Conservation (phyloP, 352 stramenopile genomes). For the Peronospora farinosa region DNA sequence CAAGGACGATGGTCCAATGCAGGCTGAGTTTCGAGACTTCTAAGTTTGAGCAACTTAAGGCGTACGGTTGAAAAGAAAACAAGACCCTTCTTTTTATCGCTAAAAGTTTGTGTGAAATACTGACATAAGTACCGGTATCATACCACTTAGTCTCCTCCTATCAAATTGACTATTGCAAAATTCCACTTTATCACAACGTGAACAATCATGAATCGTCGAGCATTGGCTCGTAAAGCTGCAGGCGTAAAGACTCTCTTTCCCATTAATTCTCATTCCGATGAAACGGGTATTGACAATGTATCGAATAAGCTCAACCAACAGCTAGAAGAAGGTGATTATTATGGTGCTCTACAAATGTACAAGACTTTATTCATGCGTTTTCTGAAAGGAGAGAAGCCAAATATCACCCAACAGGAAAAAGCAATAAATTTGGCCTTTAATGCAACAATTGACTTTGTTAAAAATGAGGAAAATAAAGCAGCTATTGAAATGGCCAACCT, state of each 20-base stretch:
- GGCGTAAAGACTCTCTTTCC: conserved; percentile 34
- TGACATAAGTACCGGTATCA: not conserved
- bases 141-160: not conserved
- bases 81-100: no score
- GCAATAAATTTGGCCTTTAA: conserved; percentile 60
- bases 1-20: conserved; percentile 32
- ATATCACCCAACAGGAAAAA: conserved; percentile 48
- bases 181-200: conserved; percentile 10
- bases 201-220: conserved; percentile 61
- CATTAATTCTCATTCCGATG: conserved; percentile 23
- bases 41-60: conserved; percentile 23
- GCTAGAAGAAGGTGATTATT: conserved; percentile 72
- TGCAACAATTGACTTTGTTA: conserved; percentile 55
- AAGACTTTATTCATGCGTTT: conserved; percentile 86
- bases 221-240: conserved; percentile 55
- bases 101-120: no score
- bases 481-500: conserved; percentile 77
- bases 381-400: conserved; percentile 65
- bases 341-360: conserved; percentile 87
- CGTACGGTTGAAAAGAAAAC: not conserved
- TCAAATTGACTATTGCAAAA: not conserved
- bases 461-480: conserved; percentile 70
- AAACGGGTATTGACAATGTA: conserved; percentile 68
- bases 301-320: conserved; percentile 68
- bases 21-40: conserved; percentile 78